Percentiles rank a stretch among this genome's conserved stretches.
Conservation (phyloP, 2,329 filamentous ascomycete species). For the Talaromyces sp. region DNA sequence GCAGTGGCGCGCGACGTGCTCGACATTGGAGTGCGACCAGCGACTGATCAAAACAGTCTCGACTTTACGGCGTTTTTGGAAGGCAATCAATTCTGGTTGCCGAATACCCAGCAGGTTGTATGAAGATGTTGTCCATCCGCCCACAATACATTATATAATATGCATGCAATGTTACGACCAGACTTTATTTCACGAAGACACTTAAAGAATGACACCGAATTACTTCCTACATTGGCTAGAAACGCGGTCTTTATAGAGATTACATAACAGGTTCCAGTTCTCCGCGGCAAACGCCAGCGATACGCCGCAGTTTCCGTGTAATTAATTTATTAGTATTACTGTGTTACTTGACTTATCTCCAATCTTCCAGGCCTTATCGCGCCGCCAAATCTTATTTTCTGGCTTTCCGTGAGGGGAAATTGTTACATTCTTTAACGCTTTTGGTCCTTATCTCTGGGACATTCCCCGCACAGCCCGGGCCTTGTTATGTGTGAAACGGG, state of each 20-base stretch:
- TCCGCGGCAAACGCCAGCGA: background rate
- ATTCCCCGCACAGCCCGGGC: background rate
- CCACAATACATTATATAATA: background rate
- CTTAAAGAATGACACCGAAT: background rate
- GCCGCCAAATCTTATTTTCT: background rate
- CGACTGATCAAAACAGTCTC: constrained; percentile 23
- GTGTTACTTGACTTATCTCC: background rate
- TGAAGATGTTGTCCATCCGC: background rate
- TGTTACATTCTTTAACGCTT: background rate
- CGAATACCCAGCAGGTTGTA: constrained; percentile 13
- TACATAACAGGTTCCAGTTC: background rate
- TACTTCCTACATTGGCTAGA: too few relatives aligned
- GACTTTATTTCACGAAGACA: background rate
- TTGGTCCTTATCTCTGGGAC: background rate
- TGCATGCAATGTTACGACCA: background rate
- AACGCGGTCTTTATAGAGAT: too few relatives aligned
- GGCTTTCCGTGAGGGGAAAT: background rate
- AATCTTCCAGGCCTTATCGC: background rate
- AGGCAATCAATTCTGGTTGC: constrained; percentile 29
- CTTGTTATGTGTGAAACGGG: background rate
- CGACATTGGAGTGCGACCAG: constrained; percentile 34
- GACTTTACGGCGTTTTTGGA: constrained; percentile 31
- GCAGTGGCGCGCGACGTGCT: constrained; percentile 72
- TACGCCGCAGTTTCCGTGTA: background rate
- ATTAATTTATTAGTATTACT: background rate